phyloP scores from a whole-genome alignment of 805 yeast species.

The Lipomyces mesembrius region DNA sequence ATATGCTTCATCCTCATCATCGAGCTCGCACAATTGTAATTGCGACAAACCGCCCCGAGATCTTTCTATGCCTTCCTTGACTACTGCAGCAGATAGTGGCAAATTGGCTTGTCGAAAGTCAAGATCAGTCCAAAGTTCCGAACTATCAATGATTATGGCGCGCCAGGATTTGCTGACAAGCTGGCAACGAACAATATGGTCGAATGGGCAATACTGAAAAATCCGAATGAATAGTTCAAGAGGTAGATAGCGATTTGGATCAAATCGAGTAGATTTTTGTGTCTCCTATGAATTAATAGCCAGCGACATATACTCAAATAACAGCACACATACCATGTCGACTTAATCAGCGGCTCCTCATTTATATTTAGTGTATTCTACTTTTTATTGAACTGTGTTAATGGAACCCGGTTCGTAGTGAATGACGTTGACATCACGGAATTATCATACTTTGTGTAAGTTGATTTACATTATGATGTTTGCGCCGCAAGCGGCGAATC shows the following conservation, averaged over 20 bases:
- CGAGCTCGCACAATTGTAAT: neutral
- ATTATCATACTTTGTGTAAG: too few relatives aligned
- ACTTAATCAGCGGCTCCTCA: neutral
- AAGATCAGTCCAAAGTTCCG: conserved; percentile 16
- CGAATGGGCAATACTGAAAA: conserved; percentile 17
- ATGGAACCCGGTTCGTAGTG: neutral
- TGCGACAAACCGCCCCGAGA: neutral
- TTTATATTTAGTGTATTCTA: too few relatives aligned
- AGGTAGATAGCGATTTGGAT: conserved; percentile 5
- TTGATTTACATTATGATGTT: too few relatives aligned
- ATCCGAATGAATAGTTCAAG: conserved; percentile 17
- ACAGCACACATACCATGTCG: conserved; percentile 11
- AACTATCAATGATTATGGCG: conserved; percentile 12
- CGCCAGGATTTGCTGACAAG: conserved; percentile 18
- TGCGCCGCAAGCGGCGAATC: neutral
- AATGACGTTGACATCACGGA: neutral
- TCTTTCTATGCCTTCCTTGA: neutral
- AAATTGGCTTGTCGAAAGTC: conserved; percentile 11
- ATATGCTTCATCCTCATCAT: neutral
- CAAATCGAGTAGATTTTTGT: conserved; percentile 13
- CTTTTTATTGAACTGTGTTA: neutral
- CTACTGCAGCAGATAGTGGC: conserved; percentile 4
- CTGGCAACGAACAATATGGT: conserved; percentile 15
- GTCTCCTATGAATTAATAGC: neutral
- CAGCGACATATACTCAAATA: neutral